Evolutionary conservation across 495 filamentous ascomycete species (phyloP).

Genomic region (Xylaria nigripes): DNA sequence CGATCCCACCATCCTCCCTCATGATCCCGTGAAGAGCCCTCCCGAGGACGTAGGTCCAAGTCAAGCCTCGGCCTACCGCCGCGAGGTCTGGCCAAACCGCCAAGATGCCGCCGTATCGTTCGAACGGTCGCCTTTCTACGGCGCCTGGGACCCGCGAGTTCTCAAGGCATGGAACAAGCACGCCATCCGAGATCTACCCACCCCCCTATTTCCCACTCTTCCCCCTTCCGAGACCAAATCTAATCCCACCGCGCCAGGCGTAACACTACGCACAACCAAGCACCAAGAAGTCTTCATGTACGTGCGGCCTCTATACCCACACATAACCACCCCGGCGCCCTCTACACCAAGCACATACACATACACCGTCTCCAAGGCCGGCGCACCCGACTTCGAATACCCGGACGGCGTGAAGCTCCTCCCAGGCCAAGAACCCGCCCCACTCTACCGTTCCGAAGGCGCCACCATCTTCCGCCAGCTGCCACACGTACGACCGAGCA

Average conservation of each 20-base stretch:
- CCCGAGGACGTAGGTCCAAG: constrained; percentile 32
- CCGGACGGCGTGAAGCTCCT: background rate
- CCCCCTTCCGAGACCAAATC: background rate
- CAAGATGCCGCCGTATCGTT: constrained; percentile 54
- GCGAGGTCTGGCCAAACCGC: constrained; percentile 65
- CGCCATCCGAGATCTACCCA: constrained; percentile 58
- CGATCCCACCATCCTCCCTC: constrained; percentile 66
- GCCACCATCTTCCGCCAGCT: constrained; percentile 53
- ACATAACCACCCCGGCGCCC: constrained; percentile 6
- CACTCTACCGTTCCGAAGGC: constrained; percentile 75
- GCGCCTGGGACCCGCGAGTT: constrained; percentile 64
- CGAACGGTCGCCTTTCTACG: constrained; percentile 56
- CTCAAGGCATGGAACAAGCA: constrained; percentile 56
- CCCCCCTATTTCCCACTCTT: constrained; percentile 41
- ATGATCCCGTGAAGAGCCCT: constrained; percentile 26
- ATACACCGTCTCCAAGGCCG: constrained; percentile 16
- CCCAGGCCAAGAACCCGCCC: constrained; percentile 11
- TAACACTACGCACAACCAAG: constrained; percentile 55
- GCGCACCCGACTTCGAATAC: constrained; percentile 24
- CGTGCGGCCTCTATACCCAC: constrained; percentile 31
- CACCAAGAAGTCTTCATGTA: constrained; percentile 54
- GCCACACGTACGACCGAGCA: constrained; percentile 63
- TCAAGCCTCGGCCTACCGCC: constrained; percentile 51
- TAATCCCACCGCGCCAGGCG: constrained; percentile 15
- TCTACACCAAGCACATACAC: background rate